A percentile compares a stretch with the other conserved stretches of the same genome.
phyloP scores from a whole-genome alignment of 148 eudicot species.

The Hydrangea macrophylla region DNA sequence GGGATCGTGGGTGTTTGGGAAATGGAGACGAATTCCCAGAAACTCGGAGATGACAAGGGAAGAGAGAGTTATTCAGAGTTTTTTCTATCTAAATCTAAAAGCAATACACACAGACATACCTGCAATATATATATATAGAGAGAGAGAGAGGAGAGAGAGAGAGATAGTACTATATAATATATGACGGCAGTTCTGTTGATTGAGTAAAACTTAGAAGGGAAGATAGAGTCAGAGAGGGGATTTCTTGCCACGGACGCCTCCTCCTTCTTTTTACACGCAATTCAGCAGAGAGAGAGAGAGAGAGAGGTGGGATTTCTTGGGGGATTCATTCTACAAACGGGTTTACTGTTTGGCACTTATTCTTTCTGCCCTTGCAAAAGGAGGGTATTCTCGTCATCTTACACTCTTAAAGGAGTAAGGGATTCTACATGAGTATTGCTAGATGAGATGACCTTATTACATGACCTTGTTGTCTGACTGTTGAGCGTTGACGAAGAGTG shows the following conservation, averaged over 20 bases:
- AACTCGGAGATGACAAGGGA: conserved; percentile 12
- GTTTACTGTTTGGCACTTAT: conserved; percentile 18
- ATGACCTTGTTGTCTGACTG: too few relatives aligned
- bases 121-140: not conserved
- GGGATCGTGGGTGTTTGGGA: conserved; percentile 9
- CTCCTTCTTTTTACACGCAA: conserved; percentile 24
- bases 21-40: conserved; percentile 3
- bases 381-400: not conserved
- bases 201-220: conserved; percentile 14
- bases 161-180: too few relatives aligned
- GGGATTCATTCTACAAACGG: conserved; percentile 8
- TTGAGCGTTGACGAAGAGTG: too few relatives aligned
- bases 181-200: not conserved
- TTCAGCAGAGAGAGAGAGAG: too few relatives aligned
- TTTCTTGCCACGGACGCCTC: conserved; percentile 55
- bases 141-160: too few relatives aligned
- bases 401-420: too few relatives aligned
- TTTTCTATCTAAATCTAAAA: not conserved
- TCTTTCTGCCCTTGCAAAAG: conserved; percentile 1
- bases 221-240: conserved; percentile 17
- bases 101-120: not conserved
- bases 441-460: too few relatives aligned
- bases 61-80: conserved; percentile 8
- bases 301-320: conserved; percentile 23
- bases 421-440: too few relatives aligned